phyloP scores from a whole-genome alignment of 2,329 filamentous ascomycete genomes.

The Neoascochyta sp. region DNA sequence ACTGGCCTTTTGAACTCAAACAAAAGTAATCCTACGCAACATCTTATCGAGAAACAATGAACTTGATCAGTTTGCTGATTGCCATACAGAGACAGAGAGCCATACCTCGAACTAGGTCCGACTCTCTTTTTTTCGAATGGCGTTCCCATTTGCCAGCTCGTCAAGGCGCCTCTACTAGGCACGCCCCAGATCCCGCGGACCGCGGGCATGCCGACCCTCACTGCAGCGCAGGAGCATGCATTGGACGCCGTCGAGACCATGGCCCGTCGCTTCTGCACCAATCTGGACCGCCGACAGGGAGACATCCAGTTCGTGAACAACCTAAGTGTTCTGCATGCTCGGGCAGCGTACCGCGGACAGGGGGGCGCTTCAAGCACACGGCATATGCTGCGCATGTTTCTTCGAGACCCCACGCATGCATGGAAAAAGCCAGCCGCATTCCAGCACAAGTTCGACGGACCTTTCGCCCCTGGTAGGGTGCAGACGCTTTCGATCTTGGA shows the following conservation, averaged over 20 bases:
- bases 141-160: slow-evolving; percentile 37
- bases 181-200: slow-evolving; percentile 31
- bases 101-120: slow-evolving; percentile 34
- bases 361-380: slow-evolving; percentile 24
- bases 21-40: slow-evolving; percentile 25
- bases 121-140: slow-evolving; percentile 35
- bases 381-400: slow-evolving; percentile 39
- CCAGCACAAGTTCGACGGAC: slow-evolving; percentile 30
- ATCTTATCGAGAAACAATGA: too few relatives aligned
- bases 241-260: slow-evolving; percentile 28
- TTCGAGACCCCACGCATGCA: slow-evolving; percentile 31
- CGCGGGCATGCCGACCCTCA: slow-evolving; percentile 28
- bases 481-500: slow-evolving; percentile 35
- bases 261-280: slow-evolving; percentile 26
- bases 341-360: slow-evolving; percentile 29
- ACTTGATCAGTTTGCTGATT: too few relatives aligned
- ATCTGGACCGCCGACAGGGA: slow-evolving; percentile 33
- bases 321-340: slow-evolving; percentile 37
- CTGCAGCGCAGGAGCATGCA: slow-evolving; percentile 27
- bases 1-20: slow-evolving; percentile 40
- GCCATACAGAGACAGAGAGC: slow-evolving; percentile 23
- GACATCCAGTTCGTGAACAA: slow-evolving; percentile 40
- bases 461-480: slow-evolving; percentile 26
- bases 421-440: slow-evolving; percentile 33
- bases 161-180: slow-evolving; percentile 38